A percentile compares a stretch with the other conserved stretches of the same genome.
Evolutionary conservation across 805 yeast species (phyloP).

Genomic region (Saturnispora besseyi): DNA sequence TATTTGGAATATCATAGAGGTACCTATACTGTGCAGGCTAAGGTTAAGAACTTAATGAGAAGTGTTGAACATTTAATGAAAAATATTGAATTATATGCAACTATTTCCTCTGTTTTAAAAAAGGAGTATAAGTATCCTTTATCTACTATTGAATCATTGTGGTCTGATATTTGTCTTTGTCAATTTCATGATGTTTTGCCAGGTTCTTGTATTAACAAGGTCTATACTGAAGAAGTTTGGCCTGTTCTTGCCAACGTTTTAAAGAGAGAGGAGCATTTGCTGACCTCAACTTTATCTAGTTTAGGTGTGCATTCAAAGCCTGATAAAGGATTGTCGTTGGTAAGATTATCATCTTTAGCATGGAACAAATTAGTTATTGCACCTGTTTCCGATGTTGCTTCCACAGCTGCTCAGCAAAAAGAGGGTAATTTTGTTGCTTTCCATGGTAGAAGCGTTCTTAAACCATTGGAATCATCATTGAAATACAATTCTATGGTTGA

Average conservation of each 20-base stretch:
- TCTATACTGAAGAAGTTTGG: slow-evolving; percentile 78
- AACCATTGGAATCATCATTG: slow-evolving; percentile 19
- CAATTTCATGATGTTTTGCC: slow-evolving; percentile 98
- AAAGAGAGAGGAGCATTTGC: slow-evolving; percentile 42
- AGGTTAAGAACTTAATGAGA: slow-evolving; percentile 74
- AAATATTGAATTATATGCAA: slow-evolving; percentile 78
- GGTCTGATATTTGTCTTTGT: slow-evolving; percentile 86
- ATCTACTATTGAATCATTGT: slow-evolving; percentile 53
- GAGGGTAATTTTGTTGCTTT: slow-evolving; percentile 15
- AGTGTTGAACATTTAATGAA: slow-evolving; percentile 65
- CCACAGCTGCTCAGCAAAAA: slow-evolving; percentile 10
- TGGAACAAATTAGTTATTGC: slow-evolving; percentile 51
- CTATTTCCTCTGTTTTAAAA: slow-evolving; percentile 54
- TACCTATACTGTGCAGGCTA: slow-evolving; percentile 91
- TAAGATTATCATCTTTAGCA: slow-evolving; percentile 47
- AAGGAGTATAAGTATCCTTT: slow-evolving; percentile 60
- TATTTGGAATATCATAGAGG: slow-evolving; percentile 96
- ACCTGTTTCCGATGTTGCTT: slow-evolving; percentile 15
- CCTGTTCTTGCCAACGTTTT: slow-evolving; percentile 62
- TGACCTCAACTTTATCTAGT: slow-evolving; percentile 33
- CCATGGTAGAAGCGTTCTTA: slow-evolving; percentile 17
- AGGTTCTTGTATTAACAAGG: slow-evolving; percentile 91
- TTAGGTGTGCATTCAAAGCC: slow-evolving; percentile 8
- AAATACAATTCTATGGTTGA: slow-evolving; percentile 42
- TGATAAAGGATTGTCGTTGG: slow-evolving; percentile 14